Conservation (phyloP, 2,329 filamentous ascomycete species). For the Nothophoma quercina region DNA sequence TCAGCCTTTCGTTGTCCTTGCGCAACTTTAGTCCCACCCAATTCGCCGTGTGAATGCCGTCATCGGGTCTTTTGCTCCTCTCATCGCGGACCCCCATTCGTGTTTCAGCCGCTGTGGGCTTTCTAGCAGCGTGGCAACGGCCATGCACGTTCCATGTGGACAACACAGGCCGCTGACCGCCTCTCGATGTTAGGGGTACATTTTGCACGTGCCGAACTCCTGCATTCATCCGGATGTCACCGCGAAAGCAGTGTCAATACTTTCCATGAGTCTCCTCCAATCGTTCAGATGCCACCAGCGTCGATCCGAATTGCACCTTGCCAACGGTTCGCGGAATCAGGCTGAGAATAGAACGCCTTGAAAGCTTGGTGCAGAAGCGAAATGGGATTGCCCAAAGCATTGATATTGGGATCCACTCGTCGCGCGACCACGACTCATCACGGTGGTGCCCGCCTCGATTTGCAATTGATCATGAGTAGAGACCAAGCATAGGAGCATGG, state of each 20-base stretch:
- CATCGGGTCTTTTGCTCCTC: constrained; percentile 11
- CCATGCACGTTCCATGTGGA: constrained; percentile 7
- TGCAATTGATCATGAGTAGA: constrained; percentile 13
- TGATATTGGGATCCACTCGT: constrained; percentile 22
- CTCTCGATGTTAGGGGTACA: constrained; percentile 1
- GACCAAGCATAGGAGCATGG: constrained; percentile 5
- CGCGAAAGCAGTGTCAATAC: constrained; percentile 4
- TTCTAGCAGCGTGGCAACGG: constrained; percentile 11
- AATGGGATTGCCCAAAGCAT: constrained; percentile 20
- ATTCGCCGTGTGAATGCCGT: constrained; percentile 16
- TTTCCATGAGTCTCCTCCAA: constrained; percentile 13
- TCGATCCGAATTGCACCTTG: constrained; percentile 18
- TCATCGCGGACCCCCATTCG: constrained; percentile 7
- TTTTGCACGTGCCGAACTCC: constrained; percentile 6
- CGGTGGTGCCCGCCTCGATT: constrained; percentile 8
- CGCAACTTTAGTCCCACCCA: constrained; percentile 10
- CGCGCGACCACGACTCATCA: constrained; percentile 14
- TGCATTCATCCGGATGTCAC: constrained; percentile 15
- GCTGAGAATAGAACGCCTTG: constrained; percentile 23
- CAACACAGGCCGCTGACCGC: constrained; percentile 16
- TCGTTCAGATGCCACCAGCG: constrained; percentile 9
- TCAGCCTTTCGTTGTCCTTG: constrained; percentile 9
- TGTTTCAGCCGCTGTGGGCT: constrained; percentile 16
- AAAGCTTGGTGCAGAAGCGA: constrained; percentile 25
- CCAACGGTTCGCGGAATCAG: constrained; percentile 24